Base-by-base conservation (phyloP, 495 filamentous ascomycete species). In the Penicillium pulvis region DNA sequence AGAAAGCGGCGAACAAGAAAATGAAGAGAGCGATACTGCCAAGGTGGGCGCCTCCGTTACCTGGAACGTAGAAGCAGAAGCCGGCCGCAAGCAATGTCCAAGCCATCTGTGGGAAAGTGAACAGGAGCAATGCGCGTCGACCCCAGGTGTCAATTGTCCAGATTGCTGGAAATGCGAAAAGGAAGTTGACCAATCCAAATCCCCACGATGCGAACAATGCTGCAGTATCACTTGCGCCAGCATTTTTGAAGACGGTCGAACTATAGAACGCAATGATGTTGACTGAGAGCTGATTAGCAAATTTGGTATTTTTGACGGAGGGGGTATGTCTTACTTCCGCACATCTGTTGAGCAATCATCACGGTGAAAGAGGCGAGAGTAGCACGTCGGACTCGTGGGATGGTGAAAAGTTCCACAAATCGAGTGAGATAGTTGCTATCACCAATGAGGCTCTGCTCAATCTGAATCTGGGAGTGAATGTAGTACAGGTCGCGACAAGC, bases 91-190 rank as follows among this genome's bases (percentile, higher is more conserved):
- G 79, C 28, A 93, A 72, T 23, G 87, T 88, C 88, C 89, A 91
- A 28, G 82, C 85, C 90, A 94, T 93, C 48, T 92, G 81, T 0
- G 91, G 91, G 75, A 93, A 94, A 23, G 91, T 96, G 71, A 92
- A 90, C 10, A 94, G 81, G 1, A 94, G 82, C 3, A 96, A 80
- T 19, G 81, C 79, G 24, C 91, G 83, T 23, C 91, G 89, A 17
- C 91, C 91, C 51, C 85, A 93, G 10, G 89, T 92, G 70, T 96
- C 91, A 64, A 96, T 96, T 4, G 90, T 92, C 77, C 82, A 90
- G 41, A 96, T 78, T 10, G 91, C 90, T 1, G 91, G 90, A 73
- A 86, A 90, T 44, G 90, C 89, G 64, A 94, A 94, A 24, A 90
- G 53, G 71, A 90, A 93, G 72, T 96, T 94, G 57, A 94, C 81